Evolutionary conservation across 225 moss, liverwort and hornwort genomes (phyloP).

Genomic region (Sphagnum contortum): DNA sequence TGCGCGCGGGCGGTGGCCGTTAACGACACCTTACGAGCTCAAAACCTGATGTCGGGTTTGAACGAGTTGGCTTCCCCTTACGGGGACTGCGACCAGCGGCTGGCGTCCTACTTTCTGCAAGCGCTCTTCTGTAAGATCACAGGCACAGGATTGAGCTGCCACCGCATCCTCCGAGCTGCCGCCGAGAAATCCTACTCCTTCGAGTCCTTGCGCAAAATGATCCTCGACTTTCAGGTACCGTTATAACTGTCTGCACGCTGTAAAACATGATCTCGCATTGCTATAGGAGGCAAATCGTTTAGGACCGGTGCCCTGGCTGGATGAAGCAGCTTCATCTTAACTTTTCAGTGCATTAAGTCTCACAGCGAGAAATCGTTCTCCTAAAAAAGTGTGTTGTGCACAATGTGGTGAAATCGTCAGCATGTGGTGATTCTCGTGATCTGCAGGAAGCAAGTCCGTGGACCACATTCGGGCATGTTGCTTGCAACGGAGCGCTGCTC

Average conservation of each 20-base stretch:
- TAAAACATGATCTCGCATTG: too few species aligned
- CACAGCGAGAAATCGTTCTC: too few species aligned
- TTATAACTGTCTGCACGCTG: too few species aligned
- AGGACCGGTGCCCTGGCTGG: too few species aligned
- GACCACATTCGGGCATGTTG: slow-evolving; percentile 83
- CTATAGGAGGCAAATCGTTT: too few species aligned
- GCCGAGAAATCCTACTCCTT: slow-evolving; percentile 45
- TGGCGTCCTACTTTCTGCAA: slow-evolving; percentile 61
- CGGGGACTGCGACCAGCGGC: slow-evolving; percentile 52
- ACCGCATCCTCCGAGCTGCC: slow-evolving; percentile 44
- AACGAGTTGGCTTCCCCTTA: slow-evolving; percentile 70
- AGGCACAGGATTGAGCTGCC: slow-evolving; percentile 20
- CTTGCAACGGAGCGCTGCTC: slow-evolving; percentile 58
- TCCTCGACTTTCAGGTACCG: slow-evolving; percentile 57
- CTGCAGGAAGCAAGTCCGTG: slow-evolving; percentile 20
- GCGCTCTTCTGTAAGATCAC: slow-evolving; percentile 11
- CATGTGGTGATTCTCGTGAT: too few species aligned
- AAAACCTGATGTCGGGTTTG: slow-evolving; percentile 59
- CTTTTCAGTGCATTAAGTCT: too few species aligned
- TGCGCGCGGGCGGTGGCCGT: slow-evolving; percentile 44
- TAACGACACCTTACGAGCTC: slow-evolving; percentile 36
- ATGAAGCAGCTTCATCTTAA: too few species aligned
- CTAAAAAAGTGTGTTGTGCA: too few species aligned
- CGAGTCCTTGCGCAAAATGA: slow-evolving; percentile 57
- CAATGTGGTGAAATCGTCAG: too few species aligned